Percentiles rank a stretch among this genome's conserved stretches.
These are phyloP conservation scores for Afroboletus lepidellus DNA, from an alignment of 1,284 basidiomycete genomes.

Conservation along the genomic window DNA sequence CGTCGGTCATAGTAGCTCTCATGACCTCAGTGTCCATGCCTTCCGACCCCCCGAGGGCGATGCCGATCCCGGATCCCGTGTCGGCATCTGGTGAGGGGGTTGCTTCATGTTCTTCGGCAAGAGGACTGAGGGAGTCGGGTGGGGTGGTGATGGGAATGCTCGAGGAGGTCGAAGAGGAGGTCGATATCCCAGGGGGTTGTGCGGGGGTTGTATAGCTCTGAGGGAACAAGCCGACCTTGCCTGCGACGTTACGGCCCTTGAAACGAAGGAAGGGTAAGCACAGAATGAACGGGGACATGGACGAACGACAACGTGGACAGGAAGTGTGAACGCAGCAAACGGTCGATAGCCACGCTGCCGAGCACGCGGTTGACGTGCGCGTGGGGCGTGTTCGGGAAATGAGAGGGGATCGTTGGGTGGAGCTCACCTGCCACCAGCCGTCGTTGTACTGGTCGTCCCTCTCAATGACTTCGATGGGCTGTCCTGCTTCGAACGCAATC, in stretches of 20 bases:
- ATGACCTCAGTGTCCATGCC: conserved; percentile 55
- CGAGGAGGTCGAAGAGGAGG: conserved; percentile 23
- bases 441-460: conserved; percentile 93
- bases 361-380: conserved; percentile 5
- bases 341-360: conserved; percentile 15
- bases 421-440: conserved; percentile 97
- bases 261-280: conserved; percentile 23
- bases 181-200: conserved; percentile 39
- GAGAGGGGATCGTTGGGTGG: conserved; percentile 11
- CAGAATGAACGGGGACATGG: conserved; percentile 26
- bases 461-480: conserved; percentile 88
- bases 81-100: conserved; percentile 36
- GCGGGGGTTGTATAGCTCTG: conserved; percentile 81
- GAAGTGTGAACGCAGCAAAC: conserved; percentile 9
- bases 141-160: conserved; percentile 26
- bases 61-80: conserved; percentile 23
- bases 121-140: conserved; percentile 39
- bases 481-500: conserved; percentile 82
- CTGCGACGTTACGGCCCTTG: conserved; percentile 82
- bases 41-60: conserved; percentile 27
- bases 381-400: conserved; percentile 11
- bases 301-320: conserved; percentile 17
- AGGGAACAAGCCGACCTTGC: conserved; percentile 88
- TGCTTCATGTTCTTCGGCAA: conserved; percentile 46
- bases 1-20: conserved; percentile 83